phyloP scores from a whole-genome alignment of 2,329 filamentous ascomycete genomes.

The Dactylellina cionopaga region DNA sequence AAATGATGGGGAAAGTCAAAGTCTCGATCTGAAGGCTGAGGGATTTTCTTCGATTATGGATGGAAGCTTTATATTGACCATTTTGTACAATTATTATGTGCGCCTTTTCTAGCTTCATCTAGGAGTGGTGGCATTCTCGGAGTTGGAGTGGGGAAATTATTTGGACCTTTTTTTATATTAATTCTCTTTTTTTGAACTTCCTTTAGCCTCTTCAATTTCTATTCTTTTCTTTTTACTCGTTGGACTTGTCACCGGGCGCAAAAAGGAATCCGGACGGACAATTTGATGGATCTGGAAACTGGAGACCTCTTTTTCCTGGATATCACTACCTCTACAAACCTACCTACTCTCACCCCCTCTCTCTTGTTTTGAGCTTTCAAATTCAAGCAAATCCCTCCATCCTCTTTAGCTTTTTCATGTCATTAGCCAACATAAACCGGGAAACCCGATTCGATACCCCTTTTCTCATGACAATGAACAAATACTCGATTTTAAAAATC shows the following conservation, averaged over 20 bases:
- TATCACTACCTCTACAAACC: no score
- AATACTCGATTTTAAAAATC: neutral
- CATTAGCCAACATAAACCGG: slow-evolving; percentile 46
- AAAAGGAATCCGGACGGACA: no score
- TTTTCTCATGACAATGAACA: slow-evolving; percentile 40
- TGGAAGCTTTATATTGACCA: no score
- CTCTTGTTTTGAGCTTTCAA: neutral
- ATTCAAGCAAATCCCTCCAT: slow-evolving; percentile 1
- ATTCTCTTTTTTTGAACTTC: slow-evolving; percentile 3
- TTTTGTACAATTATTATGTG: slow-evolving; percentile 26
- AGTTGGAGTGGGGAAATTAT: slow-evolving; percentile 29
- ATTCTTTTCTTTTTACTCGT: neutral
- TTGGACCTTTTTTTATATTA: slow-evolving; percentile 15
- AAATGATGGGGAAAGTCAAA: neutral
- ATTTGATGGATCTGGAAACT: no score
- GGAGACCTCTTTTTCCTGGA: no score
- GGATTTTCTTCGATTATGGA: no score
- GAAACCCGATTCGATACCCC: slow-evolving; percentile 31
- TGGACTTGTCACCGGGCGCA: no score
- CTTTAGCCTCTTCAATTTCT: slow-evolving; percentile 9
- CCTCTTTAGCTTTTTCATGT: slow-evolving; percentile 34
- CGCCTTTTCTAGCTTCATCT: slow-evolving; percentile 14
- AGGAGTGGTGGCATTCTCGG: no score
- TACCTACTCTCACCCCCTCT: neutral
- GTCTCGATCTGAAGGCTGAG: no score